Percentiles rank a stretch among this genome's conserved stretches.
Evolutionary conservation across 2,329 filamentous ascomycete genomes (phyloP).

Genomic region (Colletotrichum lupini): DNA sequence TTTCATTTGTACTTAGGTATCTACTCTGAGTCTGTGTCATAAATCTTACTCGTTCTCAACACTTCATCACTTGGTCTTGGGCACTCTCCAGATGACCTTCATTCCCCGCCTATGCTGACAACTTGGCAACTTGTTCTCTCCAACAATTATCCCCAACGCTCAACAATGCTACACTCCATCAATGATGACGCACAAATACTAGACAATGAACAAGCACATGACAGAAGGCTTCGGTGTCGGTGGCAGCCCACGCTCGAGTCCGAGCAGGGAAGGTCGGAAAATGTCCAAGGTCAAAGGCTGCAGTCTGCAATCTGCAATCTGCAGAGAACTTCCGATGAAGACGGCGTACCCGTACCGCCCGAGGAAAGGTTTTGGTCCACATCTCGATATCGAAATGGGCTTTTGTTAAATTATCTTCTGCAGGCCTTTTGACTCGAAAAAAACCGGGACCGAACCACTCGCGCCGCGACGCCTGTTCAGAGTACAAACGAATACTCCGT

Average conservation of each 20-base stretch:
- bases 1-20: neutral
- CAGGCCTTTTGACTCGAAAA: conserved; percentile 29
- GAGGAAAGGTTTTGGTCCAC: conserved; percentile 16
- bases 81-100: neutral
- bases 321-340: neutral
- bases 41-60: neutral
- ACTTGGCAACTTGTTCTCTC: neutral
- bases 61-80: neutral
- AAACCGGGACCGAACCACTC: conserved; percentile 14
- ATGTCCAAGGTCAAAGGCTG: neutral
- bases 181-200: neutral
- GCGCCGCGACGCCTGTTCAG: neutral
- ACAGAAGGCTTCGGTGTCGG: neutral
- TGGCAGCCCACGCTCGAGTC: neutral
- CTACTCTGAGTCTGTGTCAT: too few species aligned
- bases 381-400: conserved; percentile 3
- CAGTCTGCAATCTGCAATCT: too few species aligned
- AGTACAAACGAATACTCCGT: too few species aligned
- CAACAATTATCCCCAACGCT: conserved; percentile 4
- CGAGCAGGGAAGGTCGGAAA: neutral
- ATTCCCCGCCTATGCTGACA: neutral
- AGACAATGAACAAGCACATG: neutral
- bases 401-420: conserved; percentile 5
- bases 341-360: conserved; percentile 12
- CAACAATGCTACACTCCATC: neutral